Evolutionary conservation across 768 basidiomycete genomes (phyloP), one percentile per base, ranked within the genome.

Genomic region (Psilocybe tampanensis): DNA sequence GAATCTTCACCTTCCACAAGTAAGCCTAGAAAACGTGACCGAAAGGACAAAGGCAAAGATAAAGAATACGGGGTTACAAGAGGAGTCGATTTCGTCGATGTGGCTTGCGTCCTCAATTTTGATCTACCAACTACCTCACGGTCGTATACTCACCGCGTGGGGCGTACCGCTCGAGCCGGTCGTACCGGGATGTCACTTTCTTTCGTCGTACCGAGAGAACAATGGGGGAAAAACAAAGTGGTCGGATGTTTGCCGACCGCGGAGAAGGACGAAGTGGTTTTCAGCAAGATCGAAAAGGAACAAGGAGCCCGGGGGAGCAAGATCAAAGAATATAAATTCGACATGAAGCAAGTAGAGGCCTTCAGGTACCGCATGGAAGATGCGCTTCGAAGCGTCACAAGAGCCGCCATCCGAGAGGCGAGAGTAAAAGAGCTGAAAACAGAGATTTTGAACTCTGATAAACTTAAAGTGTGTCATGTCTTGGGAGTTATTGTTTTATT

Each of bases 351-450:
- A 77, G 94, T 98, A 18, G 95, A 99, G 65, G 94, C 93, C 19
- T 99, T 99, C 76, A 78, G 95, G 67, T 99, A 99, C 74, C 83
- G 97, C 47, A 98, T 98, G 96, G 93, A 96, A 68, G 97, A 98
- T 67, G 97, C 94, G 1, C 68, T 98, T 64, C 80, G 93, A 61
- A 84, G 88, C 44, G 95, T 97, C 9, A 98, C 97, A 54, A 82
- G 88, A 62, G 88, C 84, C 55, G 86, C 89, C 7, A 86, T 98
- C 59, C 84, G 88, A 62, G 96, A 99, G 72, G 97, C 97, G 1
- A 78, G 95, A 64, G 80, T 97, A 44, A 96, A 95, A 72, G 96
- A 98, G 72, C 74, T 98, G 64, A 95, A 96, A 72, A 75, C 86
- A 26, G 97, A 99, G 72, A 88, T 98, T 34, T 71, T 99, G 61